Conservation (phyloP, 164 flowering plant genomes). For the Annona cherimola region DNA sequence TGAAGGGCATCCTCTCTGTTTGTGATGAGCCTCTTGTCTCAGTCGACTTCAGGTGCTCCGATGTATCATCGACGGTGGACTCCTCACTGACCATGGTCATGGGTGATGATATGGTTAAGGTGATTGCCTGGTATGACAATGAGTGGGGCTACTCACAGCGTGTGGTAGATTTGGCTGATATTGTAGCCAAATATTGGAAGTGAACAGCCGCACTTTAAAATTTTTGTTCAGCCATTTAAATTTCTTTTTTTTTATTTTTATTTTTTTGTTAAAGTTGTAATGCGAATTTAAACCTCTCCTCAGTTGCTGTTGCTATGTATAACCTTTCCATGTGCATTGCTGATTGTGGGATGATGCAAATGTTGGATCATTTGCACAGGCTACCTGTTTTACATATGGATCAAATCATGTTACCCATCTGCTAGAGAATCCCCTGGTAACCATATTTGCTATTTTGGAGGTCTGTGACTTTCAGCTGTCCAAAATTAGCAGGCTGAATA, state of each 20-base stretch:
- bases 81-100: slow-evolving; percentile 86
- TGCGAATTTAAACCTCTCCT: slow-evolving; percentile 8
- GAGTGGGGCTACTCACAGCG: slow-evolving; percentile 98
- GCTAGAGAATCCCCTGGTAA: neutral
- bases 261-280: slow-evolving; percentile 7
- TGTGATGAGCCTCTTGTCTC: slow-evolving; percentile 91
- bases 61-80: slow-evolving; percentile 88
- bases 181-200: slow-evolving; percentile 88
- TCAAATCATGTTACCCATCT: neutral
- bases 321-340: neutral
- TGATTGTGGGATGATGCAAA: neutral
- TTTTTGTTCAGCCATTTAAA: slow-evolving; percentile 7
- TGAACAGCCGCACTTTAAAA: slow-evolving; percentile 19
- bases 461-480: too few species aligned
- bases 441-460: too few species aligned
- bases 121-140: slow-evolving; percentile 95
- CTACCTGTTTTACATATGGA: neutral
- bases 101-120: slow-evolving; percentile 99
- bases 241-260: neutral
- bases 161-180: slow-evolving; percentile 89
- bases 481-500: too few species aligned
- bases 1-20: slow-evolving; percentile 74
- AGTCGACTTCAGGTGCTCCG: slow-evolving; percentile 77
- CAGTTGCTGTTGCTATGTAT: neutral
- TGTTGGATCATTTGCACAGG: too few species aligned